Base-by-base conservation (phyloP, 352 stramenopile genomes). In the Pythium periplocum region DNA sequence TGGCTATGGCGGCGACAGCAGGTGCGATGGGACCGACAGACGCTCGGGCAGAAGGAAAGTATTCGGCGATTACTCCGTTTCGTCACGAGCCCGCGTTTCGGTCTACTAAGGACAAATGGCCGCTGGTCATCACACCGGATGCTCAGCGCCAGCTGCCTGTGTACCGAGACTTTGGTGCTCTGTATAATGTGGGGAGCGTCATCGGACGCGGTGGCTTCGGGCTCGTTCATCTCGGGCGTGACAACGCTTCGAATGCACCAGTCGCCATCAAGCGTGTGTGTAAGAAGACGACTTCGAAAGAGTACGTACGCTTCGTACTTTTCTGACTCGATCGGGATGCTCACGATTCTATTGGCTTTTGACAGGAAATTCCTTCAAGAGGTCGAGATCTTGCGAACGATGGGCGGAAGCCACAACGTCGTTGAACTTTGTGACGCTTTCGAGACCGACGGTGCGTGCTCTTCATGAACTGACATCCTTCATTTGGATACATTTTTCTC, bases 261-360 rank as follows among this genome's bases (percentile, higher is more conserved):
- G 66, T 75, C 2, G 66, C 66, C 26, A 69, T 75, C 56, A 75
- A 75, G 60, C 62, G 57, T 45, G 53, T 75, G 11, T 54, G 42
- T 41, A 75, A 75, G 53, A 41, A 59, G 41, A 55, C 59, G 6
- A 71, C 63, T 8, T 55, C 36, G n/a, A 66, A 62, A 45, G 59
- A 55, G 59, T 66, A 43, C 30, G 59, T 61, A 17, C 11, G 10
- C 43, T 11, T 48, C 2, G 43, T 48, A 31, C 9, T 48, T 48
- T 31, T 48, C 43, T 11, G 43, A 31, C 9, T 48, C 43, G 9
- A 30, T 48, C 43, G 17, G 9, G 43, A 48, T 48, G 38, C 31
- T 48, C 4, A 48, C 48, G 11, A 12, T 45, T 33, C 4, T 45
- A 31, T 46, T 43, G 4, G 31, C 8, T 26, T 26, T 49, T 6